Evolutionary conservation across 345 rosid species (phyloP).

Genomic region (Ailanthus altissimus): DNA sequence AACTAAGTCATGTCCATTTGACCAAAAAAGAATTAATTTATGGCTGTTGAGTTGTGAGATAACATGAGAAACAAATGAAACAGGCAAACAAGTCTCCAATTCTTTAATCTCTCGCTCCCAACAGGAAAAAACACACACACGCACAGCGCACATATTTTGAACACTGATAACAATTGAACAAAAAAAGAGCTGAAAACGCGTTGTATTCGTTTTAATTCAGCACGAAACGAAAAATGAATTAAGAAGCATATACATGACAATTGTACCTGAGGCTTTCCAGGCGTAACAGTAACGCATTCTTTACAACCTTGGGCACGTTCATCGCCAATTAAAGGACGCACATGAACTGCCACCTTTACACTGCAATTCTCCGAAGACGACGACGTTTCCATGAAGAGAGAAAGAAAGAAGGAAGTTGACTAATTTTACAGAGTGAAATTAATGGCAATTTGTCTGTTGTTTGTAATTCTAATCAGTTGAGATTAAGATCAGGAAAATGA

Average conservation of each 20-base stretch:
- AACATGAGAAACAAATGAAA: neutral
- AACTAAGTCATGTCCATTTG: neutral
- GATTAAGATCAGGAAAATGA: conserved; percentile 30
- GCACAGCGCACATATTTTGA: neutral
- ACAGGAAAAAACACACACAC: neutral
- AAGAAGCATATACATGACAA: neutral
- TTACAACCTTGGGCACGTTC: conserved; percentile 71
- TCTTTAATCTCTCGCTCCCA: neutral
- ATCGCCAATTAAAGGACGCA: conserved; percentile 76
- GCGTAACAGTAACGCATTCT: conserved; percentile 67
- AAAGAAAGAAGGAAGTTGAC: conserved; percentile 18
- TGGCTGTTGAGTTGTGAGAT: neutral
- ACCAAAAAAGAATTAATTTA: neutral
- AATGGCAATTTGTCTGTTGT: neutral
- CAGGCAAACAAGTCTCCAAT: neutral
- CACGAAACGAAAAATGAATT: neutral
- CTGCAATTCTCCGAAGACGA: conserved; percentile 49
- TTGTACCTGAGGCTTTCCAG: conserved; percentile 73
- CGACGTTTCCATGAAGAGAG: conserved; percentile 33
- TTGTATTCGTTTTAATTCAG: neutral
- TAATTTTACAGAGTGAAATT: conserved; percentile 21
- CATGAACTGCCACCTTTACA: conserved; percentile 76
- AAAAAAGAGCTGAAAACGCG: neutral
- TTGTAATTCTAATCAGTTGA: conserved; percentile 20
- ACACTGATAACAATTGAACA: neutral